A percentile compares a stretch with the other conserved stretches of the same genome.
These are phyloP conservation scores for Tolypocladium tropicale DNA, from an alignment of 2,329 filamentous ascomycete species.

Conservation along the genomic window DNA sequence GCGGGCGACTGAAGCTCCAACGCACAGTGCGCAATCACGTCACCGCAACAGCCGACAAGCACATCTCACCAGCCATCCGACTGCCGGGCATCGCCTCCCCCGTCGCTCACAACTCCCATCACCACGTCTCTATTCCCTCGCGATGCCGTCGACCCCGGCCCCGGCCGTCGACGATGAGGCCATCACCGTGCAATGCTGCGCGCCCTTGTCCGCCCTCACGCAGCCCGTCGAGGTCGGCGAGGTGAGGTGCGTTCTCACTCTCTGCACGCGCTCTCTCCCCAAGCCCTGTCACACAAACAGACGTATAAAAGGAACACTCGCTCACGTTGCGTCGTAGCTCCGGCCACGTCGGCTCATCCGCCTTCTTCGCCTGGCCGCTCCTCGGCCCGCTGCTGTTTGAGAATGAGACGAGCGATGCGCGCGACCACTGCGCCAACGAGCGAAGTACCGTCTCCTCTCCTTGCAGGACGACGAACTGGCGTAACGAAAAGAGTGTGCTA, in stretches of 20 bases:
- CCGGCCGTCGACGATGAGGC: slow-evolving; percentile 21
- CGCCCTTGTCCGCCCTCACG: slow-evolving; percentile 24
- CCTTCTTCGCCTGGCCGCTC: slow-evolving; percentile 52
- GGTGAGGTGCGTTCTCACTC: slow-evolving; percentile 19
- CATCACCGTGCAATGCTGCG: slow-evolving; percentile 26
- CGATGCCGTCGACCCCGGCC: not conserved
- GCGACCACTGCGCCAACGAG: slow-evolving; percentile 73
- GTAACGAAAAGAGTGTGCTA: not conserved
- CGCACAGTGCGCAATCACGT: not conserved
- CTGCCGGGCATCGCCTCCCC: no score
- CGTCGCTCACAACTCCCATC: not conserved
- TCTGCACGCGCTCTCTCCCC: no score
- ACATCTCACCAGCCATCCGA: not conserved
- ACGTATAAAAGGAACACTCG: not conserved
- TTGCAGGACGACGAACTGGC: no score
- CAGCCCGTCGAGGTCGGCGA: slow-evolving; percentile 35
- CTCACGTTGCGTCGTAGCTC: slow-evolving; percentile 1
- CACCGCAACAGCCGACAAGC: not conserved
- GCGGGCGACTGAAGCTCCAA: not conserved
- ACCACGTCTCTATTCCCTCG: not conserved
- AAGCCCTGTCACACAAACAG: no score
- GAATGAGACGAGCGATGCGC: slow-evolving; percentile 63
- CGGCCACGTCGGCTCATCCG: slow-evolving; percentile 17
- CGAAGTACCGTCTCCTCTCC: slow-evolving; percentile 43
- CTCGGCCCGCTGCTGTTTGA: slow-evolving; percentile 62